Conservation (phyloP, 2,329 filamentous ascomycete species). For the Chaetomiaceae sp. region DNA sequence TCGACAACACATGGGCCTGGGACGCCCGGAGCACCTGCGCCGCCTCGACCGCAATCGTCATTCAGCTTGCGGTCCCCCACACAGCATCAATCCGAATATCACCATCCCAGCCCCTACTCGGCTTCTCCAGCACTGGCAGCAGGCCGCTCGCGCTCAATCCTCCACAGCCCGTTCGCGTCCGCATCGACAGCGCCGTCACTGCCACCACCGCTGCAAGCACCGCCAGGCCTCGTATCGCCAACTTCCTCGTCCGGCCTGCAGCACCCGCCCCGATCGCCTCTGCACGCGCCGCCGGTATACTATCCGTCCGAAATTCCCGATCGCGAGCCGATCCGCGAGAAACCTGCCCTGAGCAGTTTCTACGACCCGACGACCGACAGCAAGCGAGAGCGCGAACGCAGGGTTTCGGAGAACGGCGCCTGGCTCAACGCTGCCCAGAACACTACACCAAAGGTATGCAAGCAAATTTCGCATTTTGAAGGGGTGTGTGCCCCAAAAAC, state of each 20-base stretch:
- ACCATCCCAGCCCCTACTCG: constrained; percentile 23
- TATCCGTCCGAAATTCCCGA: constrained; percentile 31
- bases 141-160: constrained; percentile 26
- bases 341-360: constrained; percentile 39
- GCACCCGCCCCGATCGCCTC: constrained; percentile 35
- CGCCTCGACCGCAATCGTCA: constrained; percentile 35
- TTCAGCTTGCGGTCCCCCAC: constrained; percentile 47
- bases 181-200: constrained; percentile 27
- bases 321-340: constrained; percentile 32
- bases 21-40: constrained; percentile 21
- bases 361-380: constrained; percentile 51
- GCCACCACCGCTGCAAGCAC: constrained; percentile 19
- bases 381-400: constrained; percentile 42
- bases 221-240: constrained; percentile 8
- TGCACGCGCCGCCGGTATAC: constrained; percentile 39
- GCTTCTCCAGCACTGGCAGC: constrained; percentile 28
- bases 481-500: constrained; percentile 11
- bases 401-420: constrained; percentile 38
- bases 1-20: constrained; percentile 26
- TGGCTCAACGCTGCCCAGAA: constrained; percentile 40
- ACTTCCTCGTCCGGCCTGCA: constrained; percentile 18
- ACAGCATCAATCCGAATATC: constrained; percentile 27
- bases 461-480: constrained; percentile 16
- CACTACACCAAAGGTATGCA: constrained; percentile 44
- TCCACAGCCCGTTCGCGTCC: constrained; percentile 34